Evolutionary conservation across 495 filamentous ascomycete species (phyloP), one percentile per base, ranked within the genome.

Genomic region (Neurospora sp.): DNA sequence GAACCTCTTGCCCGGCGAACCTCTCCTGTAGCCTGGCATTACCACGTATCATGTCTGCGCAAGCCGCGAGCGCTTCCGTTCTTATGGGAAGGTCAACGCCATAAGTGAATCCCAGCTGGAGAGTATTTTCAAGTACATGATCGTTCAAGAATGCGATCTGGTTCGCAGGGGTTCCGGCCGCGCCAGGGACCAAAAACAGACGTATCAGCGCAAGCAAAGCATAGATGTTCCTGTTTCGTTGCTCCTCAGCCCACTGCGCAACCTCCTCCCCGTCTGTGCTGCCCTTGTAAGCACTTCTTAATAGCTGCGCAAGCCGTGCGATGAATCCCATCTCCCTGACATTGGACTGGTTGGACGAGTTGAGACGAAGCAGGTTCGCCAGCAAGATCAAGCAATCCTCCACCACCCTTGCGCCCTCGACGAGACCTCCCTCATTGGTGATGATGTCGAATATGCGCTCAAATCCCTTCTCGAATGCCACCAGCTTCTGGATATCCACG

Each of bases 351-450:
- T 98, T 99, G 31, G 94, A 93, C 31, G 90, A 84, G 79, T 98
- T 98, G 73, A 94, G 87, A 59, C 91, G 89, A n/a, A 98, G 84
- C 27, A 99, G 87, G 78, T 98, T 97, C 40, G 93, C 93, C 20
- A 98, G 86, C 70, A 99, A 85, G 44, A 95, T 93, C n/a, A 99
- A 85, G 75, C 96, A 97, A 81, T 99, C 94, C 81, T 97, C 94
- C 16, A 97, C 91, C 37, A 93, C 88, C 70, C 94, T 92, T n/a
- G 93, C 94, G 22, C 96, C 96, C 75, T 93, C 89, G 8, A 87
- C 90, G 71, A 99, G 82, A 10, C 89, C 90, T 1, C 96, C 96
- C 80, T 99, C 96, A 0, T 85, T 82, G 72, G 91, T 86, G 59
- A 98, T 93, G 40, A 98, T 89, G 20, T 83, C 85, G 79, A 98